These are phyloP conservation scores for Microthlaspi erraticum DNA, from an alignment of 345 rosid species.

Conservation along the genomic window DNA sequence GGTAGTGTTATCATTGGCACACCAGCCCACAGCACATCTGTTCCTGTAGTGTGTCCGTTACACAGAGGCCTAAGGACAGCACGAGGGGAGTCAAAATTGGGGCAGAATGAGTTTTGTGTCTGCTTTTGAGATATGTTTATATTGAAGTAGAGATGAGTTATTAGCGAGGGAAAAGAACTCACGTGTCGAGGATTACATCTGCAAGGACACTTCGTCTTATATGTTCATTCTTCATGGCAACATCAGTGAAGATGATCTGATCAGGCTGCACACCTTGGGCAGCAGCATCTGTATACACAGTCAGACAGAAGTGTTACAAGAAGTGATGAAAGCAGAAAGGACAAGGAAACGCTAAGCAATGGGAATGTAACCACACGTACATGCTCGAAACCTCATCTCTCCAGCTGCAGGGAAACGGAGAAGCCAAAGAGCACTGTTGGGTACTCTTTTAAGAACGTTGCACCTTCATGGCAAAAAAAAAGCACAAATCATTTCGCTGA, in stretches of 20 bases:
- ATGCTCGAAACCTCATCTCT: constrained; percentile 85
- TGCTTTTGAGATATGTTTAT: neutral
- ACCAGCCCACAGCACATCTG: constrained; percentile 99
- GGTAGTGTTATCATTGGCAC: constrained; percentile 97
- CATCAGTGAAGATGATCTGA: constrained; percentile 95
- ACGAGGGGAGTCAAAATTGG: neutral
- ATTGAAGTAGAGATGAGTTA: neutral
- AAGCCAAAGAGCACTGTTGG: constrained; percentile 98
- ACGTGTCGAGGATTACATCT: constrained; percentile 97
- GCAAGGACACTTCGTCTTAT: constrained; percentile 95
- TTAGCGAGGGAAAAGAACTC: constrained; percentile 28
- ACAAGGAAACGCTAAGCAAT: neutral
- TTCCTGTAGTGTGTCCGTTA: constrained; percentile 98
- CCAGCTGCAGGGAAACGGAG: constrained; percentile 99
- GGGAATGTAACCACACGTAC: constrained; percentile 50
- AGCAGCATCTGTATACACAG: constrained; percentile 69
- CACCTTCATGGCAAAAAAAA: constrained; percentile 57
- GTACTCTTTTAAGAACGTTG: constrained; percentile 94
- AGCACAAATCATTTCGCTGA: neutral
- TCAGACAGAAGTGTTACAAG: neutral
- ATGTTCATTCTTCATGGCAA: constrained; percentile 97
- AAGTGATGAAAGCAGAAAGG: constrained; percentile 7
- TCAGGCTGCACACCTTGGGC: constrained; percentile 87
- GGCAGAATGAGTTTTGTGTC: neutral
- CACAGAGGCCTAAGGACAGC: constrained; percentile 74